Evolutionary conservation across 768 basidiomycete species (phyloP).

Genomic region (Tulasnella sp.): DNA sequence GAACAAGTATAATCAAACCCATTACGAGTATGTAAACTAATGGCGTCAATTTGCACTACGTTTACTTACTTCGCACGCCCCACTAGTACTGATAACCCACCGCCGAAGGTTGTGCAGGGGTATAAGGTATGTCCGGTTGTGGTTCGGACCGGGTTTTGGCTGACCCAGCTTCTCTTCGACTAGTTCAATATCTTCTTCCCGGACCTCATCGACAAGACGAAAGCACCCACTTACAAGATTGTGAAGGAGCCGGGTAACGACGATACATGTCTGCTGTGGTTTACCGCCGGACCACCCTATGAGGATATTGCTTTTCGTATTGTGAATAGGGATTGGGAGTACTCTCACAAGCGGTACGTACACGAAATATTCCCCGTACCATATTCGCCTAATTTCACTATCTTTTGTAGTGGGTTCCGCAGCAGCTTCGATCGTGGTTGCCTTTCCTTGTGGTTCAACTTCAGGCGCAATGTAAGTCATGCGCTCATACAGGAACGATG

Average conservation of each 20-base stretch:
- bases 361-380: neutral
- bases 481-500: conserved; percentile 13
- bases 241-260: conserved; percentile 90
- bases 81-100: conserved; percentile 87
- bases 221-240: conserved; percentile 94
- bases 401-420: conserved; percentile 67
- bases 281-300: conserved; percentile 94
- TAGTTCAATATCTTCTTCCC: conserved; percentile 98
- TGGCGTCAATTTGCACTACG: neutral
- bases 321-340: conserved; percentile 97
- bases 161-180: conserved; percentile 14
- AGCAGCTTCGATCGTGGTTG: conserved; percentile 97
- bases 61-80: conserved; percentile 16
- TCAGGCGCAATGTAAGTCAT: conserved; percentile 77
- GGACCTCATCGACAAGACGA: conserved; percentile 95
- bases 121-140: conserved; percentile 58
- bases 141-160: conserved; percentile 17
- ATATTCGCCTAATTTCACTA: conserved; percentile 15
- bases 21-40: conserved; percentile 73
- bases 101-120: conserved; percentile 97
- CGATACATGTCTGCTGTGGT: conserved; percentile 86
- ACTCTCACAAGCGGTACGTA: conserved; percentile 82
- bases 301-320: conserved; percentile 98
- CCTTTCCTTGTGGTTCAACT: conserved; percentile 92
- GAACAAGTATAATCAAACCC: conserved; percentile 99